A percentile compares a stretch with the other conserved stretches of the same genome.
phyloP scores from a whole-genome alignment of 2,329 filamentous ascomycete genomes.

The Aspergillus novoparasiticus region DNA sequence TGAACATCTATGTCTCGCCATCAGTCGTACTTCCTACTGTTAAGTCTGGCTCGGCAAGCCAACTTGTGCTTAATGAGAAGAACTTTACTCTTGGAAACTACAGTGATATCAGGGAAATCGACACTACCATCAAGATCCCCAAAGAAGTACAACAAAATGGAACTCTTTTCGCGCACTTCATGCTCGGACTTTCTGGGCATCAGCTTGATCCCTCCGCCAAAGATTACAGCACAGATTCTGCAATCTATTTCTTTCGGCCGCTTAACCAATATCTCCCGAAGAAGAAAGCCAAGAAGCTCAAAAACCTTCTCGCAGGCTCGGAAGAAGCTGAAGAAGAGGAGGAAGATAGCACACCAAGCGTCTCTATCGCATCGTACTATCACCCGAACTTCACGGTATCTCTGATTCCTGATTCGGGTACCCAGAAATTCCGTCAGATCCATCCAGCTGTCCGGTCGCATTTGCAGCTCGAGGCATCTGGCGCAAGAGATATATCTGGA shows the following conservation, averaged over 20 bases:
- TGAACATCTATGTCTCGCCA: conserved; percentile 81
- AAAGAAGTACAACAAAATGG: conserved; percentile 83
- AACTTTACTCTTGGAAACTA: conserved; percentile 77
- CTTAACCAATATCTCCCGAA: conserved; percentile 87
- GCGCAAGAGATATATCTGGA: conserved; percentile 79
- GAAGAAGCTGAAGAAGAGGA: conserved; percentile 55
- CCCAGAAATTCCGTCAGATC: conserved; percentile 66
- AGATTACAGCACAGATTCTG: conserved; percentile 72
- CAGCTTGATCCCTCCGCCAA: conserved; percentile 73
- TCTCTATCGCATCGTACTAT: conserved; percentile 83
- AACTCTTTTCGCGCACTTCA: conserved; percentile 94
- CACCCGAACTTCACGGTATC: conserved; percentile 93
- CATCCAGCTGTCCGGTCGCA: conserved; percentile 77
- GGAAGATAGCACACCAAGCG: conserved; percentile 60
- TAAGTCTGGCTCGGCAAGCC: conserved; percentile 64
- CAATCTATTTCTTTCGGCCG: conserved; percentile 81
- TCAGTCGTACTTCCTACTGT: conserved; percentile 68
- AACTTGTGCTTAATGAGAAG: conserved; percentile 77
- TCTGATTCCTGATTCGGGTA: conserved; percentile 78
- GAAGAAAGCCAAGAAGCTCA: conserved; percentile 86
- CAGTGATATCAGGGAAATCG: conserved; percentile 74
- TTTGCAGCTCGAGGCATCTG: conserved; percentile 75
- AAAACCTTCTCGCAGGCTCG: conserved; percentile 70
- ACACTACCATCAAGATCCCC: conserved; percentile 77
- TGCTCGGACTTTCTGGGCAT: conserved; percentile 74